Percentiles rank a stretch among this genome's conserved stretches.
Conservation (phyloP, 106 monocot genomes). For the Narthecium ossifragum region DNA sequence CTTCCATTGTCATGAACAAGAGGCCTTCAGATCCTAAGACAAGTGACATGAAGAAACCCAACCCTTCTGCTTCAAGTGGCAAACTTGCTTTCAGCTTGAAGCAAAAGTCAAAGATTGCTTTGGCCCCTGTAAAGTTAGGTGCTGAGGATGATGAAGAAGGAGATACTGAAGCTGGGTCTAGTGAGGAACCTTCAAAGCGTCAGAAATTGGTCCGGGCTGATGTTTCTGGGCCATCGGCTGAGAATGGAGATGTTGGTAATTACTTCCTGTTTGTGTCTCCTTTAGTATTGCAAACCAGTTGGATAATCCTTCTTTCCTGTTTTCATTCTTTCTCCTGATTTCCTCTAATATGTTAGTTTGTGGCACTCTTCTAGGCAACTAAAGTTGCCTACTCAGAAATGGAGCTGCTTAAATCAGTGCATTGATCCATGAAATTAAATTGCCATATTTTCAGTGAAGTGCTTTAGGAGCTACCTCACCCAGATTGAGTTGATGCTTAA, state of each 20-base stretch:
- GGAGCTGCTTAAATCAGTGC: neutral
- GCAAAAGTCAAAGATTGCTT: conserved; percentile 71
- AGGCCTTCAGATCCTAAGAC: conserved; percentile 56
- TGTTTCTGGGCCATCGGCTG: conserved; percentile 15
- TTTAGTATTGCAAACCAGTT: neutral
- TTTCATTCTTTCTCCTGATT: neutral
- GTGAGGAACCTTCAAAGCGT: conserved; percentile 49
- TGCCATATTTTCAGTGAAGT: too few relatives aligned
- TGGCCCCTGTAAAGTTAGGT: conserved; percentile 52
- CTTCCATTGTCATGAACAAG: conserved; percentile 30
- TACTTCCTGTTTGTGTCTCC: conserved; percentile 14
- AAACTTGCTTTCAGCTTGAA: conserved; percentile 98
- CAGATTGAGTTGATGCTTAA: too few relatives aligned
- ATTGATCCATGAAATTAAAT: neutral
- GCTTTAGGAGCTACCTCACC: too few relatives aligned
- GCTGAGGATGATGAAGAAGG: conserved; percentile 79
- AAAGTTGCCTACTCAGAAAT: too few relatives aligned
- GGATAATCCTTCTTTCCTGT: neutral
- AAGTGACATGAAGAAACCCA: conserved; percentile 40
- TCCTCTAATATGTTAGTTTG: too few relatives aligned
- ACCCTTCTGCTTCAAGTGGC: conserved; percentile 25
- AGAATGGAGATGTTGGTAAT: conserved; percentile 73
- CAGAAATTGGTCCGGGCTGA: conserved; percentile 35
- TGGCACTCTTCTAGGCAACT: too few relatives aligned
- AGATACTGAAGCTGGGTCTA: conserved; percentile 22